These are phyloP conservation scores for Poa pratensis DNA, from an alignment of 176 grass and related monocot species.

Conservation along the genomic window DNA sequence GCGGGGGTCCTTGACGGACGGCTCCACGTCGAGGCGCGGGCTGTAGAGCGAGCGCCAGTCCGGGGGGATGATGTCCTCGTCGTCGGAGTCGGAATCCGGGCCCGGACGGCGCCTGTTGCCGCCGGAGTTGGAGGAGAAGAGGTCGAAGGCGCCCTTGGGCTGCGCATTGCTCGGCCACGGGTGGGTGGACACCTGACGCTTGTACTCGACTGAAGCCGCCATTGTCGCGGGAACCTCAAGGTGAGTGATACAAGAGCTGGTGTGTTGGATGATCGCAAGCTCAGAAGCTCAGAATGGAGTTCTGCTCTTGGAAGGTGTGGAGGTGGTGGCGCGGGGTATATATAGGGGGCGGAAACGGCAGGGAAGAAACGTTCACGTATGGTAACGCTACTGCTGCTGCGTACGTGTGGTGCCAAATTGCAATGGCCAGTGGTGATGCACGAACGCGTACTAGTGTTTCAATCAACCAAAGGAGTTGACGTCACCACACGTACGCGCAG, in stretches of 20 bases:
- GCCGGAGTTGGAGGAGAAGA: conserved; percentile 31
- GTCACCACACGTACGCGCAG: conserved; percentile 47
- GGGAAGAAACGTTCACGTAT: neutral
- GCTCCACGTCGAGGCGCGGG: conserved; percentile 45
- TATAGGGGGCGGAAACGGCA: conserved; percentile 28
- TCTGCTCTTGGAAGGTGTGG: conserved; percentile 47
- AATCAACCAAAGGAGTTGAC: neutral
- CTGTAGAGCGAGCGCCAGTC: conserved; percentile 46
- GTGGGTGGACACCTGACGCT: conserved; percentile 39
- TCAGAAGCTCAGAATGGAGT: conserved; percentile 27
- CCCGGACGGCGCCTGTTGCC: neutral
- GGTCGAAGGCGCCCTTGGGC: conserved; percentile 47
- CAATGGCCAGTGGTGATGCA: neutral
- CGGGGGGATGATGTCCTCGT: conserved; percentile 29
- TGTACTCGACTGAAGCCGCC: conserved; percentile 63
- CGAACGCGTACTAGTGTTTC: neutral
- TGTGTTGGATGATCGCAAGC: neutral
- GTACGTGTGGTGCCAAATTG: conserved; percentile 21
- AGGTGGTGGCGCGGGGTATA: conserved; percentile 32
- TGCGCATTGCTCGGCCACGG: conserved; percentile 53
- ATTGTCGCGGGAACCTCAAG: neutral
- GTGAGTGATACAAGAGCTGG: too few relatives aligned
- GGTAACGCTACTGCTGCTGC: neutral
- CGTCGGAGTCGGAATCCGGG: conserved; percentile 33
- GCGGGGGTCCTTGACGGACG: conserved; percentile 48